These are phyloP conservation scores for Gossypium schwendimanii DNA, from an alignment of 441 rosid species.

Conservation along the genomic window DNA sequence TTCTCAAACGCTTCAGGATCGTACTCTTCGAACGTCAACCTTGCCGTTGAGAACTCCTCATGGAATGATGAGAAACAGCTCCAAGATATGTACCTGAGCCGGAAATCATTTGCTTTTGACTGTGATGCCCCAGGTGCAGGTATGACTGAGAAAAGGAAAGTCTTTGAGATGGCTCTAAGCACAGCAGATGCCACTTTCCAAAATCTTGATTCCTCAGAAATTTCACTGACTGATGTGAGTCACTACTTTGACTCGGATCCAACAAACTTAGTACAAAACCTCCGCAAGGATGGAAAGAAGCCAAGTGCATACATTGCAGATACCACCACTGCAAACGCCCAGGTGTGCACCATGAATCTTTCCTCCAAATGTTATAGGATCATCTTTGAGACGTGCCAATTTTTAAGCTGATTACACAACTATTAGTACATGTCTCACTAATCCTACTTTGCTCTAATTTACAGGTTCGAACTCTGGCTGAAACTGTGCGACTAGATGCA, in stretches of 20 bases:
- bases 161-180: constrained; percentile 90
- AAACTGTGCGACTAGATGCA: constrained; percentile 88
- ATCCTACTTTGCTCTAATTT: background rate
- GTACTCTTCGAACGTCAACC: constrained; percentile 78
- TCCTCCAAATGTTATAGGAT: background rate
- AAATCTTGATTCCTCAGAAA: constrained; percentile 94
- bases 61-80: constrained; percentile 99
- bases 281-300: constrained; percentile 87
- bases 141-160: constrained; percentile 84
- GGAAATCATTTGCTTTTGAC: constrained; percentile 93
- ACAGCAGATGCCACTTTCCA: constrained; percentile 98
- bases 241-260: constrained; percentile 98
- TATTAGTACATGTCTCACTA: background rate
- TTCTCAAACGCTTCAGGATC: constrained; percentile 94
- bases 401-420: background rate
- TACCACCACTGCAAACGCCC: constrained; percentile 95
- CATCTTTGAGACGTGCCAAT: background rate
- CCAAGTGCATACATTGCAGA: constrained; percentile 91
- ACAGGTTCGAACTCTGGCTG: constrained; percentile 83
- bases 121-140: constrained; percentile 91
- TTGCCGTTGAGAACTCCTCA: constrained; percentile 93
- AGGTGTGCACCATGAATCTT: constrained; percentile 34
- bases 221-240: constrained; percentile 94
- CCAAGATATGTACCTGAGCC: constrained; percentile 96
- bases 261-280: constrained; percentile 80